A percentile compares a stretch with the other conserved stretches of the same genome.
Evolutionary conservation across 192 early-diverging fungal genomes (phyloP).

Genomic region (Coemansia sp.): DNA sequence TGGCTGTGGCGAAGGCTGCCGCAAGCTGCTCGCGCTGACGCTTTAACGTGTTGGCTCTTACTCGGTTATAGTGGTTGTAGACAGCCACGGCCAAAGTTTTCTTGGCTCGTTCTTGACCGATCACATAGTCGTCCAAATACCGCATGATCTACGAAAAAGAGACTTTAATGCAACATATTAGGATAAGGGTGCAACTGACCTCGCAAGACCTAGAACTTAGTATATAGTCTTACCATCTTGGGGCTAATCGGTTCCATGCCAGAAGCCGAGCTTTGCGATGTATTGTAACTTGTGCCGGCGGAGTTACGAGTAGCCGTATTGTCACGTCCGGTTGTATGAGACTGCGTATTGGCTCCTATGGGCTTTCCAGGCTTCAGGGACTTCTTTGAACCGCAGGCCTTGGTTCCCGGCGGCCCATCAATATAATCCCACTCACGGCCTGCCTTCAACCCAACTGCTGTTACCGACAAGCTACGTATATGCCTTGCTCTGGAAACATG

Average conservation of each 20-base stretch:
- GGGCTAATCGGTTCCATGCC: constrained; percentile 50
- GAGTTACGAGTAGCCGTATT: constrained; percentile 14
- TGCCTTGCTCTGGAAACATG: neutral
- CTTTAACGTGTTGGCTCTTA: constrained; percentile 63
- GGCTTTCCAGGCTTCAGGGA: constrained; percentile 2
- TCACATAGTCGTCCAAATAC: constrained; percentile 81
- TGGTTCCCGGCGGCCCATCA: constrained; percentile 22
- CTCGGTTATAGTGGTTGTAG: constrained; percentile 80
- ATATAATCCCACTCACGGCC: constrained; percentile 53
- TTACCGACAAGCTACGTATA: neutral
- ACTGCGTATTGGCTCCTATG: constrained; percentile 13
- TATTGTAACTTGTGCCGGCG: neutral
- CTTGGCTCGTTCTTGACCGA: constrained; percentile 83
- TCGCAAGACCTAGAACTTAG: neutral
- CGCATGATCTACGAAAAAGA: constrained; percentile 61
- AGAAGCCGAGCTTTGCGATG: constrained; percentile 10
- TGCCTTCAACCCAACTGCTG: constrained; percentile 10
- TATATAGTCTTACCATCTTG: constrained; percentile 32
- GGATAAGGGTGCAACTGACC: too few relatives aligned
- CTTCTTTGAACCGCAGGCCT: neutral
- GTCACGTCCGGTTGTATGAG: constrained; percentile 15
- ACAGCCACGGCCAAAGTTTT: constrained; percentile 80
- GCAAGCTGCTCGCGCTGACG: constrained; percentile 50
- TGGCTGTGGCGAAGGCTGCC: constrained; percentile 36
- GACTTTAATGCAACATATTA: neutral